Conservation (phyloP, 1,284 basidiomycete genomes). For the Cryptococcus jaspeensis region DNA sequence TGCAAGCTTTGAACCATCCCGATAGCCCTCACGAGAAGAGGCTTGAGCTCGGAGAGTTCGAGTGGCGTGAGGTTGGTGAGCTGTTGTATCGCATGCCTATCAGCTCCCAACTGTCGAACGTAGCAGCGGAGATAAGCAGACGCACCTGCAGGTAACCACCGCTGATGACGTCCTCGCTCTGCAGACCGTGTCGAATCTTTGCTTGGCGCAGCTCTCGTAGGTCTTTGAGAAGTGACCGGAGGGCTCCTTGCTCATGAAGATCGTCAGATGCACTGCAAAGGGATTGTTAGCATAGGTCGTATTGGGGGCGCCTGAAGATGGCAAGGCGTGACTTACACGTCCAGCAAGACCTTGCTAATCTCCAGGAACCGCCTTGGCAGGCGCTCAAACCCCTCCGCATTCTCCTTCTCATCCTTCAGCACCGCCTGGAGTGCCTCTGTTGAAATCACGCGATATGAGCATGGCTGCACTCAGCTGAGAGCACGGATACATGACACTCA, state of each 20-base stretch:
- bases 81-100: constrained; percentile 51
- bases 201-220: constrained; percentile 90
- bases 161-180: constrained; percentile 59
- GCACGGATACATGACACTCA: constrained; percentile 49
- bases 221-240: constrained; percentile 85
- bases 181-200: constrained; percentile 84
- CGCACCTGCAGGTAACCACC: constrained; percentile 66
- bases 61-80: constrained; percentile 81
- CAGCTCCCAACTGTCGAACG: not conserved
- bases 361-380: constrained; percentile 86
- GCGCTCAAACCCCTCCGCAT: constrained; percentile 66
- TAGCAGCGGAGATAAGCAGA: constrained; percentile 3
- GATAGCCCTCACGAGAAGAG: constrained; percentile 84
- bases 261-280: constrained; percentile 81
- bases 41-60: constrained; percentile 89
- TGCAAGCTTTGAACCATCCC: constrained; percentile 57
- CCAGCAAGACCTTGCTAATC: constrained; percentile 81
- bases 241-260: constrained; percentile 72
- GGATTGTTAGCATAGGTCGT: not conserved
- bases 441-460: not conserved
- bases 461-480: not conserved
- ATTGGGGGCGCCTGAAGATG: not conserved
- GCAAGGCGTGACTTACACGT: constrained; percentile 64
- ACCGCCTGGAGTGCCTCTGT: constrained; percentile 74
- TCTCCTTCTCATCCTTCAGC: constrained; percentile 65